Evolutionary conservation across 805 yeast species (phyloP).

Genomic region (Metschnikowia dekortorum): DNA sequence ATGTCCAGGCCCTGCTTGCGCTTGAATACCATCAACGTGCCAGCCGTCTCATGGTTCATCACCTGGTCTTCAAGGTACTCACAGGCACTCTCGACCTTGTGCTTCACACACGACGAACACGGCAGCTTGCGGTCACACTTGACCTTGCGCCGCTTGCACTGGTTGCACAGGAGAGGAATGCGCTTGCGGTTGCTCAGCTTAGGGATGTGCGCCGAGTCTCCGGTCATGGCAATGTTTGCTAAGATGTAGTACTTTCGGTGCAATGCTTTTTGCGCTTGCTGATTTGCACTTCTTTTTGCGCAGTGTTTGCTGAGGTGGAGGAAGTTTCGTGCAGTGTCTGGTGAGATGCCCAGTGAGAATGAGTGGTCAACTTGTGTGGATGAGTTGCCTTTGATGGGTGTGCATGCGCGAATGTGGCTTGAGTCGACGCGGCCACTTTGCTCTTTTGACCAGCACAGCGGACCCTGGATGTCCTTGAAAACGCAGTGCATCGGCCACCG

Average conservation of each 20-base stretch:
- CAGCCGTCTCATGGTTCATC: constrained; percentile 3
- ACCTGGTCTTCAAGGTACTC: constrained; percentile 20
- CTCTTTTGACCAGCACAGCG: neutral
- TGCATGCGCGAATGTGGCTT: neutral
- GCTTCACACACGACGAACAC: constrained; percentile 29
- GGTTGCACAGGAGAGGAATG: constrained; percentile 30
- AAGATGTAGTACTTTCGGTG: too few relatives aligned
- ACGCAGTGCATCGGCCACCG: too few relatives aligned
- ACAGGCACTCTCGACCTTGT: constrained; percentile 22
- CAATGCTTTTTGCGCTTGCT: neutral
- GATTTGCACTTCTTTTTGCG: neutral
- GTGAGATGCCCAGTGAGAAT: too few relatives aligned
- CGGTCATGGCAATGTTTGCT: neutral
- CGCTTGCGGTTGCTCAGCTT: constrained; percentile 5
- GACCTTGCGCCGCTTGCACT: constrained; percentile 34
- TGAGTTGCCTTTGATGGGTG: neutral
- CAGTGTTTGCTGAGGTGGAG: too few relatives aligned
- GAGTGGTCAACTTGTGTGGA: neutral
- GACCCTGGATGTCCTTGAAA: too few relatives aligned
- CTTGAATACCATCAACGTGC: constrained; percentile 4
- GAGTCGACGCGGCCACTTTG: neutral
- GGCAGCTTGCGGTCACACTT: constrained; percentile 36
- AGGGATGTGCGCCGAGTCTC: neutral
- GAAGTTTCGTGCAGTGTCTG: too few relatives aligned
- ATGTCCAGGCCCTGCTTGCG: neutral